Base-by-base conservation (phyloP, 116 monocot species). In the Phalaenopsis hybrid region DNA sequence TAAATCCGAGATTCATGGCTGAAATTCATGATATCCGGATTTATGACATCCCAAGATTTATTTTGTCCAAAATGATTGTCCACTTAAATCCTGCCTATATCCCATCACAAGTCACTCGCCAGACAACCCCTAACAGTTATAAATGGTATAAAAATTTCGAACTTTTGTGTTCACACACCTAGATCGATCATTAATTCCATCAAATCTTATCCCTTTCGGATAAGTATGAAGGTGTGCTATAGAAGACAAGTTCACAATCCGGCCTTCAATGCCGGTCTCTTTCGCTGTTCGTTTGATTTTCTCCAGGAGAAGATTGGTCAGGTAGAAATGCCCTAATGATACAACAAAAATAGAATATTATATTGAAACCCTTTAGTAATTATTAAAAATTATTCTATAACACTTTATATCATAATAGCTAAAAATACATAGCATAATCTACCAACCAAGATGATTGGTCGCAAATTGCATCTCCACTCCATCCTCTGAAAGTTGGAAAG, bases 401-500 rank as follows among this genome's bases (percentile, higher is more conserved):
- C 41, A 41, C 41, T 41, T 41, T 2, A 41, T 41, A 41, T 41
- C 41, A 58, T 58, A 0, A 73, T 45, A 12, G 21, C 5, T 74
- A 41, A 41, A 41, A 41, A 41, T 41, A 41, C 41, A 41, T 41
- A 41, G 41, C 41, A 41, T 41, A 41, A 41, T 41, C 41, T 44
- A 21, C 44, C 51, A 78, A 98, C 98, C 98, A 37, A 98, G 91
- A 86, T 98, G 95, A 85, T 98, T 98, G 15, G 98, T 98, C 45
- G 93, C 98, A 75, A 98, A 98, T 28, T 98, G 98, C 93, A 93
- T 85, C 68, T 98, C 98, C 20, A 98, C 82, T 33, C 95, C 95
- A 85, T 98, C 95, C 76, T 89, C 87, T 65, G 98, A 93, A 48
- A 98, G 95, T 77, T 90, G 89, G 79, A 81, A 91, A 31, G 98